Conservation (phyloP, 805 yeast genomes). For the Lipomyces yamanashiensis region DNA sequence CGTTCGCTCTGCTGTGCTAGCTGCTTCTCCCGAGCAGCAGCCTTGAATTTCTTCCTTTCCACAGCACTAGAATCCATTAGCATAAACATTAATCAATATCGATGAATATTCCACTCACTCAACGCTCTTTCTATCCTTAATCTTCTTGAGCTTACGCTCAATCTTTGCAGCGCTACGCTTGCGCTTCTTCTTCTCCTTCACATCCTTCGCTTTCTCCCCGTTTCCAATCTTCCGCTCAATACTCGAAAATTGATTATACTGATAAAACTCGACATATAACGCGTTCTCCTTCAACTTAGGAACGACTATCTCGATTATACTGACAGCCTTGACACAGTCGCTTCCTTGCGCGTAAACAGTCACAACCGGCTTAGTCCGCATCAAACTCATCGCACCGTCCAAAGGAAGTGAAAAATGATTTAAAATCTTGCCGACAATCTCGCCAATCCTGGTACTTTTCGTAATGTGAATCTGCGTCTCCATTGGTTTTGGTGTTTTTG, state of each 20-base stretch:
- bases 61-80: background rate
- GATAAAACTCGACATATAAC: conserved; percentile 5
- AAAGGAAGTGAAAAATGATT: background rate
- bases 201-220: background rate
- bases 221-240: conserved; percentile 11
- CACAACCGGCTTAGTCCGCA: background rate
- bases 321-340: conserved; percentile 20
- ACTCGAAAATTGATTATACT: conserved; percentile 14
- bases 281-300: background rate
- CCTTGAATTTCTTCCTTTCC: conserved; percentile 3
- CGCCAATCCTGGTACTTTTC: too few relatives aligned
- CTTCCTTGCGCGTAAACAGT: conserved; percentile 8
- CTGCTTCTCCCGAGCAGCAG: background rate
- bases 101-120: background rate
- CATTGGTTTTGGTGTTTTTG: too few relatives aligned
- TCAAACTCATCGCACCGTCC: background rate
- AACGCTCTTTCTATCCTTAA: background rate
- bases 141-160: background rate
- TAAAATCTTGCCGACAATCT: too few relatives aligned
- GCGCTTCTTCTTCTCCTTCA: background rate
- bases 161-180: conserved; percentile 9
- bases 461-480: too few relatives aligned
- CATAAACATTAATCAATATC: background rate
- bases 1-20: background rate
- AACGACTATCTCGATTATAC: conserved; percentile 16